These are phyloP conservation scores for Saposhnikovia divaricata DNA, from an alignment of 129 eudicot genomes.

Conservation along the genomic window DNA sequence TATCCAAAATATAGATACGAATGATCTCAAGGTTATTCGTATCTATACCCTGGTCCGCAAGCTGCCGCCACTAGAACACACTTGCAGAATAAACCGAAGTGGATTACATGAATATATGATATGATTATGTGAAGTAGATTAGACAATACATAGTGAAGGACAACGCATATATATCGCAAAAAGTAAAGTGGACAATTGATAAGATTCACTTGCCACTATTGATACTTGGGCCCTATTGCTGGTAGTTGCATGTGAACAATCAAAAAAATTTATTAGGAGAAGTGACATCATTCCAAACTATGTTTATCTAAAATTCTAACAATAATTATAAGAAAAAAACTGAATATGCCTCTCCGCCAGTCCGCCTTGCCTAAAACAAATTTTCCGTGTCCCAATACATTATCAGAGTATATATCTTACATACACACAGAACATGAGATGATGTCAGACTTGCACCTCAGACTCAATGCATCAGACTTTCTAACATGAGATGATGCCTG, in stretches of 20 bases:
- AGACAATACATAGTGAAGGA: background rate
- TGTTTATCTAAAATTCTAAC: background rate
- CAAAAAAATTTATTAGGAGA: background rate
- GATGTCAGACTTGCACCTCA: background rate
- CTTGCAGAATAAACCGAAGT: background rate
- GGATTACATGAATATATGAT: background rate
- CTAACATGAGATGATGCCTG: too few species aligned
- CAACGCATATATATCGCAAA: background rate
- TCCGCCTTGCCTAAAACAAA: background rate
- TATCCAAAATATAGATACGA: too few species aligned
- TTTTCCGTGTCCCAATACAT: background rate
- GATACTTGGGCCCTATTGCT: background rate
- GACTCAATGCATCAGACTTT: background rate
- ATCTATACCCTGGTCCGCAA: background rate
- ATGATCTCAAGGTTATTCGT: too few species aligned
- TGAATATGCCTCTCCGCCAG: background rate
- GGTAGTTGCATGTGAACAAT: background rate
- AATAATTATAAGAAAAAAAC: too few species aligned
- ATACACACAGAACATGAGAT: background rate
- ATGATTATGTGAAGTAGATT: background rate
- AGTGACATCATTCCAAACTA: background rate
- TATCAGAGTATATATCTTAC: background rate
- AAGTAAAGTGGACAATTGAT: background rate
- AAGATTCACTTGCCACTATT: background rate
- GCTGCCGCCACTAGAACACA: background rate